Evolutionary conservation across 176 grass and related monocot genomes (phyloP), one percentile per base, ranked within the genome.

Genomic region (Cymbopogon citratus): DNA sequence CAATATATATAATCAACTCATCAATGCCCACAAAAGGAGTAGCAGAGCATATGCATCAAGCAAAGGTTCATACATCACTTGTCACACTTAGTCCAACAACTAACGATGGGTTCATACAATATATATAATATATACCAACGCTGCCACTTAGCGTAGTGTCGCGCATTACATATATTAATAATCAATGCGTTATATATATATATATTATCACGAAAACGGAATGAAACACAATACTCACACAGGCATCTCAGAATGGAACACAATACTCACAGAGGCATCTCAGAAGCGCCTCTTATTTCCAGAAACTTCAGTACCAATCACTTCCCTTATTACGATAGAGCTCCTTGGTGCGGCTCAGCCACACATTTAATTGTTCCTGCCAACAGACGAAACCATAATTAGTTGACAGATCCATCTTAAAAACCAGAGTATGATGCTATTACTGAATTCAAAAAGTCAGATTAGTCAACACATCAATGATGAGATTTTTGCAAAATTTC

Each of bases 201-300:
- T n/a, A 33, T 48, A 24, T 62, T 62, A 63, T 15, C 61, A 15
- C 15, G 61, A n/a, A 60, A 72, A 60, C 34, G 11, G 15, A 72
- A 72, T 3, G 9, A 34, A 71, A 39, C 49, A 66, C 11, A 48
- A 49, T 9, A 73, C 41, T 73, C 31, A 83, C 43, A 5, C 69
- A 12, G 45, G 74, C 80, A 73, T 78, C n/a, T n/a, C n/a, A n/a
- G n/a, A n/a, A n/a, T n/a, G n/a, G n/a, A 72, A 72, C 49, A 66
- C 11, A 48, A 49, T 9, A 73, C 41, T 73, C 31, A 83, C 43
- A 5, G 61, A 12, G 45, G 74, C 80, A 73, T 36, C 69, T 21
- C 63, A 41, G 46, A 56, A 13, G 63, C 7, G 19, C 73, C 61
- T 28, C 44, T 79, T 88, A 84, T 83, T 83, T 88, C 59, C 46